Evolutionary conservation across 495 filamentous ascomycete species (phyloP).

Genomic region (Aspergillus coremiiformis): DNA sequence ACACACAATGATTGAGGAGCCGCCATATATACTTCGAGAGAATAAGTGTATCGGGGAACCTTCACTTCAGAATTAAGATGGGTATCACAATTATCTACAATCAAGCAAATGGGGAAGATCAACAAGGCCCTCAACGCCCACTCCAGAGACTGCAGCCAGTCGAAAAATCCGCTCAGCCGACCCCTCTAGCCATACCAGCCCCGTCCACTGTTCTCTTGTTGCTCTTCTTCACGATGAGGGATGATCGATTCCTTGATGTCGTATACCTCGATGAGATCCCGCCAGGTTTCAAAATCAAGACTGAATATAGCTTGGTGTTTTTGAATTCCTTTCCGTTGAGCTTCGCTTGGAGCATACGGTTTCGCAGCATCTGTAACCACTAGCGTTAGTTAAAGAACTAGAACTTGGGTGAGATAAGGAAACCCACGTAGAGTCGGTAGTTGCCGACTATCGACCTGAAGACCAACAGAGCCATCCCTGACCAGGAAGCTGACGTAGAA

Average conservation of each 20-base stretch:
- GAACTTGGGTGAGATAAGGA: background rate
- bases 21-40: too few relatives aligned
- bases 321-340: slow-evolving; percentile 43
- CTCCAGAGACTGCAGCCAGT: background rate
- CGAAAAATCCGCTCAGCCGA: background rate
- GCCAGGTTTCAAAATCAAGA: slow-evolving; percentile 77
- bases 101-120: background rate
- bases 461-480: slow-evolving; percentile 67
- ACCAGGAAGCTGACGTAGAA: slow-evolving; percentile 96
- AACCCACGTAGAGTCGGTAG: slow-evolving; percentile 69
- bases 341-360: slow-evolving; percentile 36
- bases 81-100: slow-evolving; percentile 2
- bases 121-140: background rate
- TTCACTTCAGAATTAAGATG: slow-evolving; percentile 1
- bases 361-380: slow-evolving; percentile 27
- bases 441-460: slow-evolving; percentile 54
- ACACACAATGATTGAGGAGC: too few relatives aligned
- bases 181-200: slow-evolving; percentile 68
- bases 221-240: slow-evolving; percentile 59
- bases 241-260: slow-evolving; percentile 73
- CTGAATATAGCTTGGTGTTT: slow-evolving; percentile 80
- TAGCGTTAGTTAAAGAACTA: slow-evolving; percentile 18
- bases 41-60: too few relatives aligned
- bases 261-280: slow-evolving; percentile 63
- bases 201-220: slow-evolving; percentile 45